Base-by-base conservation (phyloP, 2,329 filamentous ascomycete genomes). In the Hypomyces perniciosus region DNA sequence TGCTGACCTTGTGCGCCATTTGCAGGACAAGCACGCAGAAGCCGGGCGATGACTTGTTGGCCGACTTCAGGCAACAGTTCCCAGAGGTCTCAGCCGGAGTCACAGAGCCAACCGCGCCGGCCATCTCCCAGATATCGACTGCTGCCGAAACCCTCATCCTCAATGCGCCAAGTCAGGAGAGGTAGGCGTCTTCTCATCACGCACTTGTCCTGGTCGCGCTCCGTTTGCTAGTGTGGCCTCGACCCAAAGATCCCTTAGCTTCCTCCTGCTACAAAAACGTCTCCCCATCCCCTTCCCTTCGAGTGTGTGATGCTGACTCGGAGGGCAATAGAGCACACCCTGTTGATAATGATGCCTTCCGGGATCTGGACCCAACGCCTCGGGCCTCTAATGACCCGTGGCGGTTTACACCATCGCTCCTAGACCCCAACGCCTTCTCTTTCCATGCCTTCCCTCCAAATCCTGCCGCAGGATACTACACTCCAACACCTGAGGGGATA, bases 381-480 rank as follows among this genome's bases (percentile, higher is more conserved):
- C 82, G 87, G 65, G 86, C 84, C 13, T 80, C 86, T 39, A 84
- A 86, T 62, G 90, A 96, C 59, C 83, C 80, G 60, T 93, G 91
- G 84, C 81, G 87, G 58, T 90, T 96, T 63, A 95, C 91, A 2
- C 90, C 91, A 4, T 93, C 90, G 26, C 75, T 95, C 52, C 79
- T 97, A 64, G 92, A 97, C 65, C 84, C 90, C 13, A 90, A 86
- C 66, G 87, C 88, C 30, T 89, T 89, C 66, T 81, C 83, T 27
- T 96, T 96, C 69, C 78, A 83, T 53, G 78, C 79, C 50, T 92
- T 95, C 63, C 83, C 86, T 56, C 42, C 48, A 27, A 89, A 88
- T 68, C 87, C 91, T 57, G 81, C 86, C 42, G 81, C 87, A 12
- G 88, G 85, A 10, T 93, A 93, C 69, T 96, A 95, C 69, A 91